Evolutionary conservation across 208 protist genomes (phyloP).

Genomic region (Tritrichomonas musculus): DNA sequence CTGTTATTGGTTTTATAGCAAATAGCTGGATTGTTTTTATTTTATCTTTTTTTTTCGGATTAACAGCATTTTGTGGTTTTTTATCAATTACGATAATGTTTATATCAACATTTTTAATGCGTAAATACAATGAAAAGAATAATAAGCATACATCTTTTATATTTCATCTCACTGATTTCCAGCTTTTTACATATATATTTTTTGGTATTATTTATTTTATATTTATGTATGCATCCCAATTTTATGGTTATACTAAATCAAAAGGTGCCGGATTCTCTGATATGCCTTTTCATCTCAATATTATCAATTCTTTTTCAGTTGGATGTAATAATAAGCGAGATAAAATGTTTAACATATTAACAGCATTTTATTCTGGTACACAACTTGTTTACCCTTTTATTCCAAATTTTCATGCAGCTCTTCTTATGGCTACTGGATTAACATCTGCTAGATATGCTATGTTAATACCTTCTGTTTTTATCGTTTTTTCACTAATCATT

Average conservation of each 20-base stretch:
- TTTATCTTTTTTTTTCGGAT: not conserved
- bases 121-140: not conserved
- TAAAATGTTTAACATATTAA: not conserved
- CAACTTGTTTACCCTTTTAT: not conserved
- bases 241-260: not conserved
- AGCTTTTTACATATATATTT: not conserved
- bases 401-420: not conserved
- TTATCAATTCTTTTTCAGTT: not conserved
- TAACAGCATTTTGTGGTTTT: not conserved
- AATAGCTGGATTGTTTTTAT: not conserved
- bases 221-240: not conserved
- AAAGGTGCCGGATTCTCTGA: conserved; percentile 1
- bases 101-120: not conserved
- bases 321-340: not conserved
- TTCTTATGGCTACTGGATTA: not conserved
- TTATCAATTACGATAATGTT: not conserved
- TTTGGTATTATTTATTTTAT: not conserved
- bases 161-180: not conserved
- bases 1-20: not conserved
- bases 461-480: not conserved
- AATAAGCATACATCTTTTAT: not conserved
- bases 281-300: not conserved
- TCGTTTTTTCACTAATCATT: not conserved
- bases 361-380: not conserved
- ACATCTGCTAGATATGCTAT: not conserved